Evolutionary conservation across 345 rosid species (phyloP).

Genomic region (Populus tremula): DNA sequence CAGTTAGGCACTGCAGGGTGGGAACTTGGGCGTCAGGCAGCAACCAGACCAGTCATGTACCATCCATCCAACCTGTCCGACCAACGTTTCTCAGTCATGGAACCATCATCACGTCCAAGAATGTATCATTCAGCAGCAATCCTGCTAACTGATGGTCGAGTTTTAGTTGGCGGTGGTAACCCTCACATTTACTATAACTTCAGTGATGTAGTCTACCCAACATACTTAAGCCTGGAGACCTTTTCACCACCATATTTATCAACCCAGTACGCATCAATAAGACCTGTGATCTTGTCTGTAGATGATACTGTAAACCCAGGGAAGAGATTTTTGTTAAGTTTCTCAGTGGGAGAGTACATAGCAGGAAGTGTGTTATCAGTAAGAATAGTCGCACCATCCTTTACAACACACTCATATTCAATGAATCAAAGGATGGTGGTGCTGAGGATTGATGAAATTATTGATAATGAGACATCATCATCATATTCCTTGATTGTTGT

Average conservation of each 20-base stretch:
- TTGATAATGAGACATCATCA: not conserved
- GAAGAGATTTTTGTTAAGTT: slow-evolving; percentile 25
- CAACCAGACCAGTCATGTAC: slow-evolving; percentile 59
- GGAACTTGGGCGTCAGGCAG: slow-evolving; percentile 47
- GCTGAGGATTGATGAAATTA: slow-evolving; percentile 31
- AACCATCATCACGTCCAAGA: slow-evolving; percentile 47
- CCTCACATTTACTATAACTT: slow-evolving; percentile 68
- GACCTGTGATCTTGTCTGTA: slow-evolving; percentile 42
- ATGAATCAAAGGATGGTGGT: slow-evolving; percentile 89
- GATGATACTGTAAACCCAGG: slow-evolving; percentile 33
- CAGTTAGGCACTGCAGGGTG: slow-evolving; percentile 71
- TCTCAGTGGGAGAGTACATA: slow-evolving; percentile 31
- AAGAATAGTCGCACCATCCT: slow-evolving; percentile 62
- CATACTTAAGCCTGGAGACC: slow-evolving; percentile 75
- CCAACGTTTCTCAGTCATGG: slow-evolving; percentile 50
- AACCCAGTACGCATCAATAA: slow-evolving; percentile 18
- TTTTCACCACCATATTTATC: slow-evolving; percentile 66
- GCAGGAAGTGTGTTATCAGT: slow-evolving; percentile 37
- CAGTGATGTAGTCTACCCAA: slow-evolving; percentile 56
- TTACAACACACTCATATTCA: slow-evolving; percentile 65
- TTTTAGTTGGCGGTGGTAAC: slow-evolving; percentile 78
- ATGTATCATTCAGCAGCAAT: slow-evolving; percentile 80
- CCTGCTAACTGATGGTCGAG: slow-evolving; percentile 59
- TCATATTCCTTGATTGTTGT: slow-evolving; percentile 18
- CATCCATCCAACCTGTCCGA: slow-evolving; percentile 16